Evolutionary conservation across 73 alveolate species (phyloP).

Genomic region (Tetrahymena malaccensis): DNA sequence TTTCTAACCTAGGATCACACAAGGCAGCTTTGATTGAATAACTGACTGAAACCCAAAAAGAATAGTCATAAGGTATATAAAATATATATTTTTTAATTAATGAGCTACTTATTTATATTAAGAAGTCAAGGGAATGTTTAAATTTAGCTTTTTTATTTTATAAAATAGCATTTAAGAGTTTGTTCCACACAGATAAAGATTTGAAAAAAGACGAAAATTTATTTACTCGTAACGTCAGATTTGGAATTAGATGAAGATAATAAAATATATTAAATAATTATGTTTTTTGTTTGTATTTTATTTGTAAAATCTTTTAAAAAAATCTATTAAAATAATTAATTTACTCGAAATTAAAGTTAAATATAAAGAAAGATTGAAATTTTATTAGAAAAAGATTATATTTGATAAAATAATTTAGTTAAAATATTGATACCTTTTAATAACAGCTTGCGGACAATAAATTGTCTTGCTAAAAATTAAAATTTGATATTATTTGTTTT

Average conservation of each 20-base stretch:
- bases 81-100: too few relatives aligned
- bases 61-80: neutral
- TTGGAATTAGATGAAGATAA: conserved; percentile 19
- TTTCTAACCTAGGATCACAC: neutral
- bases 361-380: too few relatives aligned
- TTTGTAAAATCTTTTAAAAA: too few relatives aligned
- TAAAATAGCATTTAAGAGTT: conserved; percentile 13
- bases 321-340: too few relatives aligned
- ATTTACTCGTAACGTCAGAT: conserved; percentile 36
- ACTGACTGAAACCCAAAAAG: neutral
- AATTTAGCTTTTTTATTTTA: neutral
- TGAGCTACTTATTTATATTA: too few relatives aligned
- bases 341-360: neutral
- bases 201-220: conserved; percentile 21
- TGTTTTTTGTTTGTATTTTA: too few relatives aligned
- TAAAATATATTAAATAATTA: neutral
- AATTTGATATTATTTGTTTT: neutral
- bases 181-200: conserved; percentile 11
- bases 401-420: neutral
- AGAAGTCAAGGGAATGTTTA: neutral
- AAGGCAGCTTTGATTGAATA: neutral
- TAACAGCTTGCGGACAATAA: neutral
- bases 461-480: neutral
- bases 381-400: too few relatives aligned
- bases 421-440: too few relatives aligned